phyloP scores from a whole-genome alignment of 176 grass and related monocot genomes.

The Cenchrus americanus region DNA sequence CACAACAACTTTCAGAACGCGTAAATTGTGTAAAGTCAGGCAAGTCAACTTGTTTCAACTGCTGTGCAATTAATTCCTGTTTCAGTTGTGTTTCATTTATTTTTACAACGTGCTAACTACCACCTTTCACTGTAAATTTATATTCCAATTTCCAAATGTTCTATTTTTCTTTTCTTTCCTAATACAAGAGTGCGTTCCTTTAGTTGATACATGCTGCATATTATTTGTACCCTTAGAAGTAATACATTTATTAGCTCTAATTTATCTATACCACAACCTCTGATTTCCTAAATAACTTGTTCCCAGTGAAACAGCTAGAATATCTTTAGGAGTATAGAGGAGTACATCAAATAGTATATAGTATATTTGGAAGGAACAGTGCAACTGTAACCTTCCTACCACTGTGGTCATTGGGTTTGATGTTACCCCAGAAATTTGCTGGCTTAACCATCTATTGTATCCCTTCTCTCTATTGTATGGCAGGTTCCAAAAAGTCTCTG shows the following conservation, averaged over 20 bases:
- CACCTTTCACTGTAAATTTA: neutral
- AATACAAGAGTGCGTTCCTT: neutral
- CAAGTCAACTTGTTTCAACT: conserved; percentile 44
- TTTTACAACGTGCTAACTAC: neutral
- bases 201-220: conserved; percentile 6
- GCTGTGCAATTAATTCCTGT: conserved; percentile 28
- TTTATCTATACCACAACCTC: neutral
- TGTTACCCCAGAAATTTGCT: neutral
- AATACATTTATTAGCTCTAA: conserved; percentile 8
- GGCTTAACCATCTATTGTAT: neutral
- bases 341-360: neutral
- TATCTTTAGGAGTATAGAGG: conserved; percentile 5
- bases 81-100: conserved; percentile 13
- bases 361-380: conserved; percentile 13
- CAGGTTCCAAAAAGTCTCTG: conserved; percentile 81
- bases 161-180: neutral
- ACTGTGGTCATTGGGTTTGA: neutral
- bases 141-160: conserved; percentile 14
- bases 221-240: conserved; percentile 10
- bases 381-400: conserved; percentile 10
- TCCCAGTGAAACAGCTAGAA: neutral
- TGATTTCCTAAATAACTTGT: conserved; percentile 6
- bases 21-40: conserved; percentile 90
- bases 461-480: conserved; percentile 5
- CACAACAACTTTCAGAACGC: conserved; percentile 69